Conservation (phyloP, 1,139 yeast species). For the Yamadazyma oceani region DNA sequence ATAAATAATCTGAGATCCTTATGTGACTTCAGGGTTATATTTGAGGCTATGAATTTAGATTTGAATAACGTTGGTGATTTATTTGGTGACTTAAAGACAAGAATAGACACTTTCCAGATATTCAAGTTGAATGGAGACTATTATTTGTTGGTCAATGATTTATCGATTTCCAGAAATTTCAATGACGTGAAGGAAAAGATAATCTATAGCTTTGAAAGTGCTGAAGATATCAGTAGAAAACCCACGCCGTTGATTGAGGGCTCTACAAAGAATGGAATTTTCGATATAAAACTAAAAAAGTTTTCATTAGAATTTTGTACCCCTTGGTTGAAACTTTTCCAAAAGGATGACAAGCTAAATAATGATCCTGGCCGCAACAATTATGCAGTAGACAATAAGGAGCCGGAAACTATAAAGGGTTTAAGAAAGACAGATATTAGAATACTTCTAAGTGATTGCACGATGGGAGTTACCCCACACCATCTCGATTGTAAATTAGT, state of each 20-base stretch:
- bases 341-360: constrained; percentile 18
- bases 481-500: constrained; percentile 53
- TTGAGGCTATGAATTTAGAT: constrained; percentile 25
- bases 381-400: neutral
- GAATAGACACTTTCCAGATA: constrained; percentile 25
- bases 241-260: constrained; percentile 11
- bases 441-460: constrained; percentile 49
- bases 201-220: constrained; percentile 9
- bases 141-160: constrained; percentile 29
- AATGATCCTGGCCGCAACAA: no score
- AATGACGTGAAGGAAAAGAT: constrained; percentile 10
- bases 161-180: constrained; percentile 22
- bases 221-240: neutral
- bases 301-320: constrained; percentile 53
- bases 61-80: constrained; percentile 17
- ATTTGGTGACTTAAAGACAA: constrained; percentile 47
- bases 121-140: constrained; percentile 32
- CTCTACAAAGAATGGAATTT: constrained; percentile 10
- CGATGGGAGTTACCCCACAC: constrained; percentile 59
- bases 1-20: constrained; percentile 5
- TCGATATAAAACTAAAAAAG: constrained; percentile 46
- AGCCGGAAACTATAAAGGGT: neutral
- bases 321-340: constrained; percentile 46
- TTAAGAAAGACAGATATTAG: constrained; percentile 35
- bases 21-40: constrained; percentile 21